Evolutionary conservation across 2,329 filamentous ascomycete genomes (phyloP), one percentile per base, ranked within the genome.

Genomic region (Sarocladiaceae sp.): DNA sequence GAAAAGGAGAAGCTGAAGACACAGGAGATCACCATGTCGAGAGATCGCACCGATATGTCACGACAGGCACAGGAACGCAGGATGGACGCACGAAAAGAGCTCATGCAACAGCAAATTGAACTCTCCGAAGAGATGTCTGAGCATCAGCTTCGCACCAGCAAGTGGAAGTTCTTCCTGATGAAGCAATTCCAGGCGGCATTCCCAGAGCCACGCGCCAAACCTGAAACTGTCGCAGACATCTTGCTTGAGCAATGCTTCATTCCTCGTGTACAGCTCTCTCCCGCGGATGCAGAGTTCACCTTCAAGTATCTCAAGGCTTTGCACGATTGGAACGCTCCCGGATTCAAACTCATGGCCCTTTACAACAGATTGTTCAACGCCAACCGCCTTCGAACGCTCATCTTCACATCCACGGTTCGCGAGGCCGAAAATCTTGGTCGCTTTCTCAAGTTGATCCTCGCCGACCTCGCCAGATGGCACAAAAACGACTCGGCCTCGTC

Each of bases 401-500:
- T 98, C 46, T 96, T 95, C 60, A 82, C 85, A 39, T 94, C 86
- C 59, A 95, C 90, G 0, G 83, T 91, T 19, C 83, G 88, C 45
- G 94, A 98, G 64, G 88, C 89, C 0, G 88, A 95, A 60, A 88
- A 95, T 53, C 70, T 98, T n/a, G 93, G 89, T 11, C 85, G 87
- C 19, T 97, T 98, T 62, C 67, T 98, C 45, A 88, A 84, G 56
- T 82, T 91, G 49, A 71, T 93, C 2, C 68, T 98, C 10, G 78
- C 82, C 48, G 88, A 96, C 52, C 72, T 98, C 15, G 76, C 82
- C 6, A 71, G 74, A 43, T 98, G 94, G 93, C 93, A 97, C 62
- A 76, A 78, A 19, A 83, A 88, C 58, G 83, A 84, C 55, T 63
- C 70, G 5, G 45, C 55, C 1, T 95, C 53, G 0, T 55, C 52